phyloP scores from a whole-genome alignment of 495 filamentous ascomycete species.

The Trichoderma asperelloides region DNA sequence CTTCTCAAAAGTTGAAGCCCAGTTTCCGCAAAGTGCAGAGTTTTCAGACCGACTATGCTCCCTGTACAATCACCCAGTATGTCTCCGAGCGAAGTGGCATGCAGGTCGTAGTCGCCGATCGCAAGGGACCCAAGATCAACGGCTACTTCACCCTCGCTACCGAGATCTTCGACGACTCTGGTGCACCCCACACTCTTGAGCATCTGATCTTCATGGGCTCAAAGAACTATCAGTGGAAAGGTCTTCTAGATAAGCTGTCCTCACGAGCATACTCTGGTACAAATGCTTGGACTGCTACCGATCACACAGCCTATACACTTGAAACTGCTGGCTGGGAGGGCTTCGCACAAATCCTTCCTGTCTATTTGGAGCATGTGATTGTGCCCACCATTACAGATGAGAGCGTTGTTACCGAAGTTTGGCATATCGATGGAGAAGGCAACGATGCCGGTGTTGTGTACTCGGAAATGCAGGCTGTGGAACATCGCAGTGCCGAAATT shows the following conservation, averaged over 20 bases:
- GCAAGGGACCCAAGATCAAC: conserved; percentile 85
- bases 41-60: conserved; percentile 83
- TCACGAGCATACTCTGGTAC: conserved; percentile 87
- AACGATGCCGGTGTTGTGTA: conserved; percentile 98
- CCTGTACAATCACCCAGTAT: conserved; percentile 75
- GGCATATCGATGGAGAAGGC: conserved; percentile 86
- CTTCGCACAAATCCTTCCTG: conserved; percentile 85
- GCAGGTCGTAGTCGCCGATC: conserved; percentile 84
- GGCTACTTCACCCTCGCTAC: conserved; percentile 94
- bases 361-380: conserved; percentile 93
- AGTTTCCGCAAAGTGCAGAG: conserved; percentile 77
- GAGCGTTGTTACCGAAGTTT: conserved; percentile 89
- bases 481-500: conserved; percentile 73
- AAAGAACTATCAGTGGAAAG: conserved; percentile 87
- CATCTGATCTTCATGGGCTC: conserved; percentile 98
- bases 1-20: conserved; percentile 21
- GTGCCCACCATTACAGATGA: conserved; percentile 86
- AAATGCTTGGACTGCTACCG: conserved; percentile 92
- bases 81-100: conserved; percentile 77
- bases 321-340: conserved; percentile 94
- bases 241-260: conserved; percentile 86
- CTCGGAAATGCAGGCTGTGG: conserved; percentile 95
- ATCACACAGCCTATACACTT: conserved; percentile 94
- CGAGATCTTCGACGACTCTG: conserved; percentile 94
- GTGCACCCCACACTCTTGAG: conserved; percentile 91